Evolutionary conservation across 2,329 filamentous ascomycete species (phyloP), one percentile per base, ranked within the genome.

Genomic region (Diplocarpon rosae): DNA sequence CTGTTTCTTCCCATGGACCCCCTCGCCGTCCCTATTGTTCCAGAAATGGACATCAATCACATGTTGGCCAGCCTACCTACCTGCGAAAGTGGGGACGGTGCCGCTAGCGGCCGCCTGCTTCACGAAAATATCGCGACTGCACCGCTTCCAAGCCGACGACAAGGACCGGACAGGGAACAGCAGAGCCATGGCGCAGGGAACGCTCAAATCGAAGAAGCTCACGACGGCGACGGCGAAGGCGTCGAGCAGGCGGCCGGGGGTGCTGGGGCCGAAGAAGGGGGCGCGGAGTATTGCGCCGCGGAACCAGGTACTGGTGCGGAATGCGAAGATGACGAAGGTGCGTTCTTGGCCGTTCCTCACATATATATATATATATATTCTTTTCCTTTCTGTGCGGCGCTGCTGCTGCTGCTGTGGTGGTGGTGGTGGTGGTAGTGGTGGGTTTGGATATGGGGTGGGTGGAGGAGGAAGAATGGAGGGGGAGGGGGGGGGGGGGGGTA

Each of bases 201-300:
- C 54, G 5, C 52, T 62, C 39, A 62, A 62, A 50, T 46, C 52
- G 13, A 54, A 52, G 29, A 59, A 60, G 44, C 49, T 53, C 31
- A 53, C 52, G 12, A 53, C 50, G 11, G 55, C 56, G 36, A 59
- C 55, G 24, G 52, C 47, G 20, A 57, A 54, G 38, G 43, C 42
- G 2, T 38, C 49, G 5, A 46, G 46, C 38, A 45, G 52, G 43
- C 65, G 60, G 50, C 56, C 61, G 42, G 58, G 59, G 29, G 56
- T 61, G 7, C 61, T 68, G 30, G 68, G 69, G 11, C 73, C 72
- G 7, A 75, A 75, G 57, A 74, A 72, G 50, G 80, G 80, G 40
- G 65, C 70, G 13, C 70, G 76, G 38, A 69, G 75, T 40, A 80
- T 85, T 56, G 78, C 79, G 42, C 80, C 81, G 2, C 82, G 82